Conservation (phyloP, 108 stramenopile genomes). For the Mayamaea pseudoterrestris region DNA sequence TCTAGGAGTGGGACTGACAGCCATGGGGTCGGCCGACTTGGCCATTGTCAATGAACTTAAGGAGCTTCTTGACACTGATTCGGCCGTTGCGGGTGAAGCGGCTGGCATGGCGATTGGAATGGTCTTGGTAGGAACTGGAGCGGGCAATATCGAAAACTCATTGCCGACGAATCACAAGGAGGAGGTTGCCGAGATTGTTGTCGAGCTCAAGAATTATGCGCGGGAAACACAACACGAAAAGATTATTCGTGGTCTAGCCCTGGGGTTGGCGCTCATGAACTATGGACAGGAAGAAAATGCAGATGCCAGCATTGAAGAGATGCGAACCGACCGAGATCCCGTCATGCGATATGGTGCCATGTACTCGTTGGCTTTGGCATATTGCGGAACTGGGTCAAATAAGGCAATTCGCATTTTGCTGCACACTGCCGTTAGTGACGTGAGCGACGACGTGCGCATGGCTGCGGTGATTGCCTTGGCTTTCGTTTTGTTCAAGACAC, state of each 20-base stretch:
- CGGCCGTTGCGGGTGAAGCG: conserved; percentile 96
- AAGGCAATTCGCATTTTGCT: conserved; percentile 91
- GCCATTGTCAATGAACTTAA: conserved; percentile 86
- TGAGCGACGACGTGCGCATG: conserved; percentile 96
- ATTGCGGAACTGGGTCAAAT: conserved; percentile 95
- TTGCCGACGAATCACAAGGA: conserved; percentile 40
- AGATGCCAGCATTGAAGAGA: conserved; percentile 90
- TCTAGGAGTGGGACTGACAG: conserved; percentile 94
- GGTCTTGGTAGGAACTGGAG: conserved; percentile 88
- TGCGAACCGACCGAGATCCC: conserved; percentile 92
- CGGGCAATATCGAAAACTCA: conserved; percentile 47
- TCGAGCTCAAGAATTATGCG: conserved; percentile 89
- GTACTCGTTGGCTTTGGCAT: conserved; percentile 94
- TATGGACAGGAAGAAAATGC: conserved; percentile 96
- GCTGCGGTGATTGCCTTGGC: conserved; percentile 96
- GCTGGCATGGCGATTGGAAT: conserved; percentile 98
- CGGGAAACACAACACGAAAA: conserved; percentile 98
- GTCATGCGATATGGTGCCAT: conserved; percentile 97
- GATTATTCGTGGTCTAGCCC: conserved; percentile 94
- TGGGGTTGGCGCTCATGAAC: conserved; percentile 91
- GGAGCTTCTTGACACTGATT: conserved; percentile 89
- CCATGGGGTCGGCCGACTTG: conserved; percentile 84
- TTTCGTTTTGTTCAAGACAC: conserved; percentile 94
- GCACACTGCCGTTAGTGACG: conserved; percentile 97
- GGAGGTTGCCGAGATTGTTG: conserved; percentile 63